Base-by-base conservation (phyloP, 2,329 filamentous ascomycete genomes). In the Xylariaceae sp. region DNA sequence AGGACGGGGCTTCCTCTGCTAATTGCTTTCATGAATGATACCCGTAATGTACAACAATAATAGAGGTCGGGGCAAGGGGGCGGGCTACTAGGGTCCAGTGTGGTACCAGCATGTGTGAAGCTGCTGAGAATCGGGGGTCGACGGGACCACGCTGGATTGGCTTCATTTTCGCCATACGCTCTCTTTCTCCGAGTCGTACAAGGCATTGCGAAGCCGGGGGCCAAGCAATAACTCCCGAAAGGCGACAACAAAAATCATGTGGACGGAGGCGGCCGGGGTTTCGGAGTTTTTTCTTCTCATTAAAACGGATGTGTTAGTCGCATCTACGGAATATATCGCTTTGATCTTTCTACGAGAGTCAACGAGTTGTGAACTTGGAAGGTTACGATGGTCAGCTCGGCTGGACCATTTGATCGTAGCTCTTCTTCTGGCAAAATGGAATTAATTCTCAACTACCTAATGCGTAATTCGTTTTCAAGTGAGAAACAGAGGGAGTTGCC, bases 1-100 rank as follows among this genome's bases (percentile, higher is more conserved):
- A 58, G 85, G 82, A 66, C 80, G 78, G 67, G 83, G 80, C 61
- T 92, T 87, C 76, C 80, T 91, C 66, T 80, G 80, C 71, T 88
- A 73, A 15, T 82, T 34, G 48, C 5, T 23, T 45, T 45, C 11
- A 59, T 37, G 47, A 59, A 39, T 23, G 30, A 17, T 17, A 3
- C 50, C 23, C 17, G 39, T 48, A 56, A 54, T 62, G 62, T 62
- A 62, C 59, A 55, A 62, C 35, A 39, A 37, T 56, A 55, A 59
- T 51, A 42, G 53, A 51, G 47, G 51, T 37, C 11, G 5, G 35
- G 50, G 35, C 13, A 34, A 55, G 44, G 50, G 51, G 17, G 17
- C 17, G 17, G 18, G 53, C 48, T 47, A 34, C 23, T 4, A 30
- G 23, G 53, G 58, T 35, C 23, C 30, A 49, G 48, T 37, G 39